Base-by-base conservation (phyloP, 495 filamentous ascomycete genomes). In the Tirmania nivea region DNA sequence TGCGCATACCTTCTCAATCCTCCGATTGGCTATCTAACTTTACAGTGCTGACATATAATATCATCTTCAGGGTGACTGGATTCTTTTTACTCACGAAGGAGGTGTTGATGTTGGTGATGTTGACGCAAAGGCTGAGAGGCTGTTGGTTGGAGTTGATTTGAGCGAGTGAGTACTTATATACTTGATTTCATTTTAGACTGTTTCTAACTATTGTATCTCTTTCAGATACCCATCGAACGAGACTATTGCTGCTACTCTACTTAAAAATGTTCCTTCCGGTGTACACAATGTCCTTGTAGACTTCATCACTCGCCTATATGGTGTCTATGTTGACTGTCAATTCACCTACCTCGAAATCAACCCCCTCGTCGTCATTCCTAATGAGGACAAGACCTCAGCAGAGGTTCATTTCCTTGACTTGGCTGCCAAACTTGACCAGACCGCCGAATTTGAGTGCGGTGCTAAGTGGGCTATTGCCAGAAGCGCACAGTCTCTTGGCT, bases 311-410 rank as follows among this genome's bases (percentile, higher is more conserved):
- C 73, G 82, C 60, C 60, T 68, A 21, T 95, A 95, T 66, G 88
- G 86, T 65, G 90, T 99, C 74, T 99, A 96, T 63, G 90, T 99
- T 53, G 90, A 99, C 76, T 93, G 85, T 81, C 90, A 99, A 71
- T 99, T 99, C 77, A 96, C 90, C 65, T 96, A 96, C 73, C 87
- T 99, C 56, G 90, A 99, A 72, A 99, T 99, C 76, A 99, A 99
- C 76, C 90, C 90, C 52, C 72, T 99, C 56, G 90, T 99, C 53
- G 90, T 94, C 64, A 88, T 99, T 62, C 90, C 90, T 65, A 99
- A 96, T 71, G 79, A 78, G 55, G 78, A 86, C 60, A 79, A 71
- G 56, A 96, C 90, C 65, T 94, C 86, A 52, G 92, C 90, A 47
- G 79, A 92, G 34, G 90, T 99, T 35, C 77, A 94, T 77, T 99